These are phyloP conservation scores for Elongisporangium anandrum DNA, from an alignment of 352 stramenopile genomes.

Conservation along the genomic window DNA sequence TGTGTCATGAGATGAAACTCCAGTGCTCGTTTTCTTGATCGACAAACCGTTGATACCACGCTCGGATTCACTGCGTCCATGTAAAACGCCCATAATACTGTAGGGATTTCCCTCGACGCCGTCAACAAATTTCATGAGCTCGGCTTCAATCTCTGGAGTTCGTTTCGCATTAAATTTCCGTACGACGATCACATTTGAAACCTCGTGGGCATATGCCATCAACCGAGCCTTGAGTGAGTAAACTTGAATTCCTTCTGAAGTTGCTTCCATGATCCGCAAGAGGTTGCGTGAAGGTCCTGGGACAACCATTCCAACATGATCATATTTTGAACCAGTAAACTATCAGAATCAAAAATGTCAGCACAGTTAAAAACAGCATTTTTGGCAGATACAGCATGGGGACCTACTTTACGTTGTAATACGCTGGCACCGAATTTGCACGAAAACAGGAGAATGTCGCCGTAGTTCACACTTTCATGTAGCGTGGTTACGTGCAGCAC, in stretches of 20 bases:
- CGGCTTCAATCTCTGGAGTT: constrained; percentile 29
- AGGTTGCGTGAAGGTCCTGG: constrained; percentile 52
- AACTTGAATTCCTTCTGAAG: constrained; percentile 72
- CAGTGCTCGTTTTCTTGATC: background rate
- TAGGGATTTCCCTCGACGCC: constrained; percentile 80
- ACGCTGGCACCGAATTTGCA: constrained; percentile 74
- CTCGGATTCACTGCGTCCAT: constrained; percentile 47
- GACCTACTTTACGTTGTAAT: constrained; percentile 66
- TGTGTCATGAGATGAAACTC: too few species aligned
- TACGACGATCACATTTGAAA: constrained; percentile 79
- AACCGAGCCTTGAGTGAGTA: constrained; percentile 74
- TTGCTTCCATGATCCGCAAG: constrained; percentile 77
- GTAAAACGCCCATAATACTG: constrained; percentile 76
- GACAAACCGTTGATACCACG: constrained; percentile 8
- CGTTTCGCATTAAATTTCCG: constrained; percentile 45
- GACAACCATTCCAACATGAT: constrained; percentile 80
- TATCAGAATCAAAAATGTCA: constrained; percentile 9
- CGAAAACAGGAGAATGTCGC: constrained; percentile 82
- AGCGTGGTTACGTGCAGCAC: constrained; percentile 75
- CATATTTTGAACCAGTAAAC: constrained; percentile 74
- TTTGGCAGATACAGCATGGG: background rate
- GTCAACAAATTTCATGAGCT: constrained; percentile 51
- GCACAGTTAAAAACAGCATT: too few species aligned
- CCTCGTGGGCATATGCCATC: constrained; percentile 75
- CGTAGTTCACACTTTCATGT: constrained; percentile 59